phyloP scores from a whole-genome alignment of 441 rosid species.

The Breynia disticha region DNA sequence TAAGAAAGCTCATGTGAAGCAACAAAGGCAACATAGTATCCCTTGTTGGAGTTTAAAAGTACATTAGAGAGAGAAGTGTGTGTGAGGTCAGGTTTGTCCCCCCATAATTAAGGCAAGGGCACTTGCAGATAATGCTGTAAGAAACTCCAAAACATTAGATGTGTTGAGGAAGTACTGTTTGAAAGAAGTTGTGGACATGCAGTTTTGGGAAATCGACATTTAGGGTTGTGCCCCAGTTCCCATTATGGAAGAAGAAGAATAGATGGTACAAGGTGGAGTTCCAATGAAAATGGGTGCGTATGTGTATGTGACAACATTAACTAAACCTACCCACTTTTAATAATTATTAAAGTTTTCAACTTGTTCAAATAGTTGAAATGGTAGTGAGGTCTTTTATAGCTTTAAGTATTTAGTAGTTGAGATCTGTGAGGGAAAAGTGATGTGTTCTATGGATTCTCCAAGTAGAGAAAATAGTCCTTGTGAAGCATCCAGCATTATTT shows the following conservation, averaged over 20 bases:
- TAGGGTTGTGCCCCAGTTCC: too few species aligned
- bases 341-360: background rate
- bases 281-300: background rate
- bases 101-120: constrained; percentile 26
- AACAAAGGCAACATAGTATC: constrained; percentile 23
- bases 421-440: constrained; percentile 5
- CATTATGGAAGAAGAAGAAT: too few species aligned
- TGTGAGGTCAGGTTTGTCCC: constrained; percentile 27
- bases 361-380: too few species aligned
- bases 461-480: constrained; percentile 23
- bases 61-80: constrained; percentile 13
- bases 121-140: constrained; percentile 8
- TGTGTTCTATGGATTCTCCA: constrained; percentile 26
- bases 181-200: too few species aligned
- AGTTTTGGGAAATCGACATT: too few species aligned
- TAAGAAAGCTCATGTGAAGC: constrained; percentile 15
- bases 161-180: too few species aligned
- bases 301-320: background rate
- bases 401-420: constrained; percentile 12
- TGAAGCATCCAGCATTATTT: constrained; percentile 25
- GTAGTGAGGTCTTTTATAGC: background rate
- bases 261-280: background rate
- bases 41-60: constrained; percentile 24
- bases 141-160: too few species aligned
- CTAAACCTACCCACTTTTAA: background rate